phyloP scores from a whole-genome alignment of 768 basidiomycete genomes.

The Leccinum longicurvipes region DNA sequence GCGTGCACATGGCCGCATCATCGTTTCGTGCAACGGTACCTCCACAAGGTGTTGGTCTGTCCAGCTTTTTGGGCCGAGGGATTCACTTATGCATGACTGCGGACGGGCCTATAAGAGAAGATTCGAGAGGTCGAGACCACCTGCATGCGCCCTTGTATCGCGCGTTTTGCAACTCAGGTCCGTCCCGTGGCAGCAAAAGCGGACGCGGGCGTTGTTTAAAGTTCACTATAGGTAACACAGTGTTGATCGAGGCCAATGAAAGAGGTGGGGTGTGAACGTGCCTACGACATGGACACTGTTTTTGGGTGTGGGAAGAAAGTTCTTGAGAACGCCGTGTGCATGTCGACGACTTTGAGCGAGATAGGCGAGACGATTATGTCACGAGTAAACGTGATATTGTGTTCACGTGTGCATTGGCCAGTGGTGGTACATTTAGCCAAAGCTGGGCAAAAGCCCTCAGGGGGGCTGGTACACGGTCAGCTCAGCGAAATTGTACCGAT shows the following conservation, averaged over 20 bases:
- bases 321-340: slow-evolving; percentile 25
- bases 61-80: not conserved
- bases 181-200: not conserved
- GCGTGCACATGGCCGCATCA: not conserved
- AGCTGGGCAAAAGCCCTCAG: not conserved
- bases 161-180: not conserved
- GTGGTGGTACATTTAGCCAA: not conserved
- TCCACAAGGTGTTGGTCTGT: slow-evolving; percentile 8
- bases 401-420: not conserved
- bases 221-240: slow-evolving; percentile 21
- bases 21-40: slow-evolving; percentile 3
- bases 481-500: slow-evolving; percentile 12
- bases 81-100: not conserved
- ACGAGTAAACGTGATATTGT: slow-evolving; percentile 2
- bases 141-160: not conserved
- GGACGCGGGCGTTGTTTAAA: slow-evolving; percentile 13
- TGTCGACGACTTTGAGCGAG: slow-evolving; percentile 20
- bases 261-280: slow-evolving; percentile 32
- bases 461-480: not conserved
- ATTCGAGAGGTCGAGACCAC: slow-evolving; percentile 2
- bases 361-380: slow-evolving; percentile 27
- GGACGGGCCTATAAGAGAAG: not conserved
- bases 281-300: slow-evolving; percentile 14
- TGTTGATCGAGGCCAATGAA: slow-evolving; percentile 21
- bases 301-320: slow-evolving; percentile 26